phyloP scores from a whole-genome alignment of 2,329 filamentous ascomycete species.

The Aspergillus unguis region DNA sequence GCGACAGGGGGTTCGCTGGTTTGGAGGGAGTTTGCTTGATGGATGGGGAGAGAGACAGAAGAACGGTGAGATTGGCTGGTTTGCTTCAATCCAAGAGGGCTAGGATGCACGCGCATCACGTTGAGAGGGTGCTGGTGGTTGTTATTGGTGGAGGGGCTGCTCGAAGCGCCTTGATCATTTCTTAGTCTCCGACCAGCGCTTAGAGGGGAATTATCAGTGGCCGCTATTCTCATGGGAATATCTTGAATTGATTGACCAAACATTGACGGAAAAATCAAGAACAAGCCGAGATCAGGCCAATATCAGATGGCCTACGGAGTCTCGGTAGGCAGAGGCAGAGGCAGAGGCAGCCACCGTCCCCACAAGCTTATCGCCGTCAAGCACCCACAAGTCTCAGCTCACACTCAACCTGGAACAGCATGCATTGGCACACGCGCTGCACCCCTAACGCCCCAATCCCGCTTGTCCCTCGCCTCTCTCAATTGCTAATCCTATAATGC shows the following conservation, averaged over 20 bases:
- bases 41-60: not conserved
- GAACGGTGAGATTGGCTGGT: slow-evolving; percentile 5
- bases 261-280: no score
- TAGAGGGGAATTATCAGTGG: slow-evolving; percentile 16
- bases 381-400: not conserved
- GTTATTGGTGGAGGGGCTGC: slow-evolving; percentile 27
- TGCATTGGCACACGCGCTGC: not conserved
- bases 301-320: no score
- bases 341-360: not conserved
- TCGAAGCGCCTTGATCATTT: slow-evolving; percentile 29
- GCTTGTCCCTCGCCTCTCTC: not conserved
- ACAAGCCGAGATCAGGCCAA: no score
- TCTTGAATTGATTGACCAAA: no score
- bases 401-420: not conserved
- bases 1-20: slow-evolving; percentile 4
- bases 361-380: slow-evolving; percentile 4
- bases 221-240: not conserved
- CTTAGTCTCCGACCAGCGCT: slow-evolving; percentile 21
- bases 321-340: no score
- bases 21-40: slow-evolving; percentile 6
- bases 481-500: slow-evolving; percentile 25
- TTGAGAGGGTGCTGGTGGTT: slow-evolving; percentile 5
- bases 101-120: slow-evolving; percentile 35
- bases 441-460: not conserved
- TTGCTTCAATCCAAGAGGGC: slow-evolving; percentile 9